These are phyloP conservation scores for Passalora sequoiae DNA, from an alignment of 2,329 filamentous ascomycete species.

Conservation along the genomic window DNA sequence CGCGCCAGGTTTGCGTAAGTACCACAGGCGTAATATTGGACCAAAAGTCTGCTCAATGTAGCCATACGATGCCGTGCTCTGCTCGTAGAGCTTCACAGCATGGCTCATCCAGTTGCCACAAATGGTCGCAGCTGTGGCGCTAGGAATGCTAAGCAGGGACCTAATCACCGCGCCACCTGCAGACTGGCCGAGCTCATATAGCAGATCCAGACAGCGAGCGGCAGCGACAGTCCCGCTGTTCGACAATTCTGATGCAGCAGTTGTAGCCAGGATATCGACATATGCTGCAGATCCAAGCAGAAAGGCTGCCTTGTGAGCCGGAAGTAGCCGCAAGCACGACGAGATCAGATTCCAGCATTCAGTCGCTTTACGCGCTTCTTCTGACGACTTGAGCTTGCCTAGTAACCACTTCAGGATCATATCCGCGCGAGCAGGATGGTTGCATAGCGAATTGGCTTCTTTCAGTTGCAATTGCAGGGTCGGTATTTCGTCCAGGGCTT, in stretches of 20 bases:
- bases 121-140: slow-evolving; percentile 21
- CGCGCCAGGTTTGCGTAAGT: slow-evolving; percentile 19
- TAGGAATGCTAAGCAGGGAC: slow-evolving; percentile 22
- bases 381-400: slow-evolving; percentile 51
- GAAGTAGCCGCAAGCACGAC: slow-evolving; percentile 59
- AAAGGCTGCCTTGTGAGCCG: slow-evolving; percentile 63
- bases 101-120: slow-evolving; percentile 24
- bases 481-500: slow-evolving; percentile 33
- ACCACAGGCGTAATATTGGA: slow-evolving; percentile 27
- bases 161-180: slow-evolving; percentile 21
- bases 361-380: slow-evolving; percentile 40
- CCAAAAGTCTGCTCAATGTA: slow-evolving; percentile 8
- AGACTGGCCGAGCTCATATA: slow-evolving; percentile 19
- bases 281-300: slow-evolving; percentile 68
- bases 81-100: slow-evolving; percentile 5
- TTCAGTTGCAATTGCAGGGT: slow-evolving; percentile 25
- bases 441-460: slow-evolving; percentile 29
- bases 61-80: background rate
- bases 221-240: slow-evolving; percentile 4
- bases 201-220: slow-evolving; percentile 15
- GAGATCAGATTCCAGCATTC: slow-evolving; percentile 56
- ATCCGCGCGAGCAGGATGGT: slow-evolving; percentile 40
- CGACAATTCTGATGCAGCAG: slow-evolving; percentile 29
- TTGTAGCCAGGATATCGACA: slow-evolving; percentile 59
- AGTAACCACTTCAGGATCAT: slow-evolving; percentile 64